A percentile compares a stretch with the other conserved stretches of the same genome.
phyloP scores from a whole-genome alignment of 805 yeast species.

The Cephaloascus fragrans region DNA sequence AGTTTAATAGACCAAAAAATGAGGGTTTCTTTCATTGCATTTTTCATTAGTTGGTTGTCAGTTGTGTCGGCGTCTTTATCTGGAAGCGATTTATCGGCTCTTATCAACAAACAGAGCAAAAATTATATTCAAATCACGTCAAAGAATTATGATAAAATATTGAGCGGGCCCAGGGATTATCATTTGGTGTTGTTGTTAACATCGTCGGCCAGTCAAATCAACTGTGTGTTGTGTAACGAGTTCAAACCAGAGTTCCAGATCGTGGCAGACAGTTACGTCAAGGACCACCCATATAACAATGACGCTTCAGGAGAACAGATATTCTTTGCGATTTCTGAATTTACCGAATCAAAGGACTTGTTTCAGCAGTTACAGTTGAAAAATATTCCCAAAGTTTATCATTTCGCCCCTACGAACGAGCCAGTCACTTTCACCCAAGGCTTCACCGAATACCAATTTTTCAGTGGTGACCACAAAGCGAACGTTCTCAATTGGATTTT shows the following conservation, averaged over 20 bases:
- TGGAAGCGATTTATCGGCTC: background rate
- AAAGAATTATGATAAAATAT: conserved; percentile 42
- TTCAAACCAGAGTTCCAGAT: conserved; percentile 55
- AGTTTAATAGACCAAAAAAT: too few species aligned
- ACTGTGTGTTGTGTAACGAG: conserved; percentile 66
- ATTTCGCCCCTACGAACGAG: conserved; percentile 43
- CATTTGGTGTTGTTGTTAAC: conserved; percentile 61
- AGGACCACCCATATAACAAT: conserved; percentile 42
- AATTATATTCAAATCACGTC: conserved; percentile 34
- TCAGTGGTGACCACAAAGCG: conserved; percentile 24
- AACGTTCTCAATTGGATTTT: conserved; percentile 22
- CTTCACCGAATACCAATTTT: conserved; percentile 33
- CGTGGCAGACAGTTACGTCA: conserved; percentile 48
- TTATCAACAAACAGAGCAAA: background rate
- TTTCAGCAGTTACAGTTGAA: conserved; percentile 47
- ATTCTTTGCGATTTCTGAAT: conserved; percentile 70
- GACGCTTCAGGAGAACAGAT: conserved; percentile 32
- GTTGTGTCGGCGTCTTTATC: background rate
- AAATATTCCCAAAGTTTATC: conserved; percentile 70
- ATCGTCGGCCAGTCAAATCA: conserved; percentile 62
- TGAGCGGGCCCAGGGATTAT: conserved; percentile 61
- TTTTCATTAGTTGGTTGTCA: background rate
- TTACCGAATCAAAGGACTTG: conserved; percentile 41
- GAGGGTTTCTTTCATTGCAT: background rate
- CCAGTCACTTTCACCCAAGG: conserved; percentile 17